phyloP scores from a whole-genome alignment of 768 basidiomycete genomes.

The Suillus placidus region DNA sequence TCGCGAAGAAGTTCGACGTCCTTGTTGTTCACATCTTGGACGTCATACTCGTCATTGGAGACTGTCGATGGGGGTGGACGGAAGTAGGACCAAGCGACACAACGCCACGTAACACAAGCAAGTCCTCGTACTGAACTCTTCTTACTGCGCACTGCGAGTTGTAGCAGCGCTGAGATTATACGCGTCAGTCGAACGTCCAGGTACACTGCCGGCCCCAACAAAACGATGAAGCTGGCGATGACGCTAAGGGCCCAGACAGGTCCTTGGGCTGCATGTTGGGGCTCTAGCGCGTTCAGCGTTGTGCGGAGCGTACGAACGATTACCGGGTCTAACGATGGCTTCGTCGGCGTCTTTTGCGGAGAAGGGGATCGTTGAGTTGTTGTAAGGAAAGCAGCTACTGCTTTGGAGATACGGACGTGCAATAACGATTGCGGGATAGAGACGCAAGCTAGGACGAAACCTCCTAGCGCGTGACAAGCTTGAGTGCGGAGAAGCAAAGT shows the following conservation, averaged over 20 bases:
- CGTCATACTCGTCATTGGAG: conserved; percentile 29
- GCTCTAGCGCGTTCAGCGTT: conserved; percentile 57
- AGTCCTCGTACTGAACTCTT: conserved; percentile 67
- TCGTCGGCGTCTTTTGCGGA: conserved; percentile 40
- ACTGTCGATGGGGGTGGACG: conserved; percentile 44
- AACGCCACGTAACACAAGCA: conserved; percentile 66
- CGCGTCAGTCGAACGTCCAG: conserved; percentile 47
- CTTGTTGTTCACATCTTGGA: conserved; percentile 22
- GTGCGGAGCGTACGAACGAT: conserved; percentile 71
- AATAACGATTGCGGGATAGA: conserved; percentile 48
- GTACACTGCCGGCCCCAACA: conserved; percentile 61
- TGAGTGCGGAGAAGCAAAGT: conserved; percentile 67
- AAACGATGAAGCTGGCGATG: conserved; percentile 62
- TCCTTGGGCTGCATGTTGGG: conserved; percentile 66
- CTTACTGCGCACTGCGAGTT: conserved; percentile 59
- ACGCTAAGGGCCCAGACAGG: conserved; percentile 79
- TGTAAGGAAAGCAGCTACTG: conserved; percentile 52
- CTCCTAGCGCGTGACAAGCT: conserved; percentile 76
- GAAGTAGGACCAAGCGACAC: conserved; percentile 66
- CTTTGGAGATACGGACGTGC: conserved; percentile 56
- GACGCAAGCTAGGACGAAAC: conserved; percentile 59
- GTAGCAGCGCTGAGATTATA: conserved; percentile 51
- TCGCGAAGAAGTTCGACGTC: conserved; percentile 34
- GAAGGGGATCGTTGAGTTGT: conserved; percentile 39
- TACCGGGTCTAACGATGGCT: conserved; percentile 43